A percentile compares a stretch with the other conserved stretches of the same genome.
phyloP scores from a whole-genome alignment of 2,329 filamentous ascomycete species.

The Stagonosporopsis cucurbitacearum region DNA sequence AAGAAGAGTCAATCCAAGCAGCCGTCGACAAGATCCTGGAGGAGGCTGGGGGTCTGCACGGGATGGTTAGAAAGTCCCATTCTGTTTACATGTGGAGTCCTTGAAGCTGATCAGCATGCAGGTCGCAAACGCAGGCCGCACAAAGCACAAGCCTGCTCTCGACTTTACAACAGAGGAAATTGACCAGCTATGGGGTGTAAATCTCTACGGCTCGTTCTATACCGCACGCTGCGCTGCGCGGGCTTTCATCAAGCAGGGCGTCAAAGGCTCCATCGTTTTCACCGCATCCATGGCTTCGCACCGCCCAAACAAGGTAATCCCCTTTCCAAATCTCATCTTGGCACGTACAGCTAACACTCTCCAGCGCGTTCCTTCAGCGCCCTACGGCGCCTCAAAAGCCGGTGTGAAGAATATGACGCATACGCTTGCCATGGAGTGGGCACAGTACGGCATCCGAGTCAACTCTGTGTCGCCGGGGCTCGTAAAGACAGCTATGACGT shows the following conservation, averaged over 20 bases:
- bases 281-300: constrained; percentile 58
- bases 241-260: constrained; percentile 54
- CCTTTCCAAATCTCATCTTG: background rate
- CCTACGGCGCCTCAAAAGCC: constrained; percentile 56
- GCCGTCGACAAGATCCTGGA: constrained; percentile 55
- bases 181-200: constrained; percentile 53
- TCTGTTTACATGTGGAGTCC: too few species aligned
- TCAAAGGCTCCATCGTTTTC: constrained; percentile 56
- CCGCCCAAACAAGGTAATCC: constrained; percentile 50
- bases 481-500: constrained; percentile 50
- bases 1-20: constrained; percentile 53
- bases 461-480: constrained; percentile 48
- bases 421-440: constrained; percentile 51
- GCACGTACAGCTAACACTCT: background rate
- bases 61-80: constrained; percentile 45
- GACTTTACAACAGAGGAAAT: constrained; percentile 59
- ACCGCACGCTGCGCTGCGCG: constrained; percentile 52
- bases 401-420: constrained; percentile 54
- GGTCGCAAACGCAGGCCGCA: constrained; percentile 58
- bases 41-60: constrained; percentile 55
- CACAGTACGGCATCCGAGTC: constrained; percentile 47
- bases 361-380: constrained; percentile 44
- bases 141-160: constrained; percentile 60
- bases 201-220: constrained; percentile 57
- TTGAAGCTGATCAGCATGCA: background rate